Evolutionary conservation across 2,329 filamentous ascomycete genomes (phyloP).

Genomic region (Colletotrichum sublineola): DNA sequence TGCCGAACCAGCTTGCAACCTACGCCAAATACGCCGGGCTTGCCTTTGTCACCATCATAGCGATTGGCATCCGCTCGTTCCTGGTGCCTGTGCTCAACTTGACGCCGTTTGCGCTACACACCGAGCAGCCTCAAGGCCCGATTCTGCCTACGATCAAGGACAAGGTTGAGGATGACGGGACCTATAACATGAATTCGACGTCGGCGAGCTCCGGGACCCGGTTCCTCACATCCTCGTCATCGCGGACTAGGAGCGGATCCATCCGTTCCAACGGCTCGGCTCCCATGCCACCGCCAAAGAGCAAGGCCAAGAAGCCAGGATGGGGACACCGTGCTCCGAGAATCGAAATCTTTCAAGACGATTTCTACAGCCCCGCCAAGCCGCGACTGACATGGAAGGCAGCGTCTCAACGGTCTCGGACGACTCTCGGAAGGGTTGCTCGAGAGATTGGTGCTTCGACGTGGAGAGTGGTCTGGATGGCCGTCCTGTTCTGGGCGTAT

Average conservation of each 20-base stretch:
- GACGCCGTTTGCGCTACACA: conserved; percentile 66
- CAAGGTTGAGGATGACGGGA: conserved; percentile 64
- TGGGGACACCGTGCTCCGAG: conserved; percentile 62
- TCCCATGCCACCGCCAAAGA: conserved; percentile 46
- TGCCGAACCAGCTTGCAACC: conserved; percentile 88
- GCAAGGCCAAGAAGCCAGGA: conserved; percentile 55
- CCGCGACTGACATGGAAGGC: conserved; percentile 49
- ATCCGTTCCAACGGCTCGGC: conserved; percentile 46
- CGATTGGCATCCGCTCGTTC: conserved; percentile 67
- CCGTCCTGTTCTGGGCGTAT: conserved; percentile 74
- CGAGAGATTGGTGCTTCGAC: conserved; percentile 73
- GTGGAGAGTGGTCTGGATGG: conserved; percentile 74
- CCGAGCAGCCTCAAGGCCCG: conserved; percentile 48
- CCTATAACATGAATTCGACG: conserved; percentile 43
- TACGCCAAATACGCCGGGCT: conserved; percentile 83
- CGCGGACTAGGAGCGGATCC: conserved; percentile 46
- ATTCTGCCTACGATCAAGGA: conserved; percentile 66
- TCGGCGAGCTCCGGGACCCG: conserved; percentile 53
- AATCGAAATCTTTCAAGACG: conserved; percentile 66
- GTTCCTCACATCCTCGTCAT: conserved; percentile 47
- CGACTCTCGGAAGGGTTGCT: conserved; percentile 61
- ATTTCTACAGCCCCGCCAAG: conserved; percentile 59
- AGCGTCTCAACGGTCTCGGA: conserved; percentile 47
- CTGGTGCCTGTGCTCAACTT: conserved; percentile 69
- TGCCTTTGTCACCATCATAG: conserved; percentile 64